Evolutionary conservation across 2,329 filamentous ascomycete genomes (phyloP).

Genomic region (Stemphylium vesicarium): DNA sequence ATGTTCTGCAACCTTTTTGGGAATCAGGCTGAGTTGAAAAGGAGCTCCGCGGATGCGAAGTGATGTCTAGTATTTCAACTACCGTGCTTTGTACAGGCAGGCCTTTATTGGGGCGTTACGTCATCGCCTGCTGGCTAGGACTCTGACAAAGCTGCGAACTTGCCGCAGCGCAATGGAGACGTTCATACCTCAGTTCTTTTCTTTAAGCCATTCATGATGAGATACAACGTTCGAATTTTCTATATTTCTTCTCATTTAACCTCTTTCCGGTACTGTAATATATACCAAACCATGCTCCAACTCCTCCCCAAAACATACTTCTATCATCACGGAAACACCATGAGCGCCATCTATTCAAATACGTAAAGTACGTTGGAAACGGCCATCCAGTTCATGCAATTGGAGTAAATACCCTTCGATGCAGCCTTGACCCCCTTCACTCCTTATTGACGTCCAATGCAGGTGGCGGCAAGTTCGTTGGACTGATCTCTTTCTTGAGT

Average conservation of each 20-base stretch:
- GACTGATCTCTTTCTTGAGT: conserved; percentile 9
- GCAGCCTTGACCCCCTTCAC: neutral
- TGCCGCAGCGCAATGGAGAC: no score
- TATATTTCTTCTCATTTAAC: no score
- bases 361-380: no score
- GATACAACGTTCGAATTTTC: no score
- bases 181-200: neutral
- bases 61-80: neutral
- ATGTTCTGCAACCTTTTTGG: neutral
- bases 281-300: no score
- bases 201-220: no score
- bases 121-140: neutral
- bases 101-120: neutral
- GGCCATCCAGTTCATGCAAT: no score
- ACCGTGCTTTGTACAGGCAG: neutral
- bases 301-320: neutral
- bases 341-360: no score
- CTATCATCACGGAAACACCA: neutral
- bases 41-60: neutral
- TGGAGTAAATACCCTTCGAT: no score
- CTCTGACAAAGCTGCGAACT: no score
- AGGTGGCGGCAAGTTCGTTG: conserved; percentile 13
- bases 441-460: conserved; percentile 15
- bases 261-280: no score
- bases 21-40: neutral